Conservation (phyloP, 257 asterid species). For the Solanum okadae region DNA sequence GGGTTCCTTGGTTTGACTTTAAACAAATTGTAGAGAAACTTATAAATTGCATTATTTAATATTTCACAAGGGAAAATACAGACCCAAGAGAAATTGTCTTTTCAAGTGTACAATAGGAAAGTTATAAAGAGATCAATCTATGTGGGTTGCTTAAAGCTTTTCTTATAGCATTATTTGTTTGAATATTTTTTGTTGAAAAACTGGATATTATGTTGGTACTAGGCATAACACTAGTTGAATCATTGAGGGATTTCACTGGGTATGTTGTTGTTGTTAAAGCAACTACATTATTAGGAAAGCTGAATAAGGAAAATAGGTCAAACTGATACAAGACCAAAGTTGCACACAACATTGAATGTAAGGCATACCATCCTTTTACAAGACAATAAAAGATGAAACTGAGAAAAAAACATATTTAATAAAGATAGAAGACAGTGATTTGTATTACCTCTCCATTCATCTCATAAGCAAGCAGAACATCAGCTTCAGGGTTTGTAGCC, state of each 20-base stretch:
- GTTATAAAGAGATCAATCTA: not conserved
- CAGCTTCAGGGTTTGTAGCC: constrained; percentile 90
- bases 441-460: constrained; percentile 89
- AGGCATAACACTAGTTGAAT: not conserved
- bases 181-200: not conserved
- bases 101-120: not conserved
- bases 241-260: not conserved
- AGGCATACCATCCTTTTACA: not conserved
- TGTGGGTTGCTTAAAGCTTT: not conserved
- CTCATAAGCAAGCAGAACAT: constrained; percentile 91
- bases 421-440: not conserved
- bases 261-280: not conserved
- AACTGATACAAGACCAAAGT: not conserved
- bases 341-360: not conserved
- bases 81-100: not conserved
- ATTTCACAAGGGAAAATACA: not conserved
- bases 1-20: not conserved
- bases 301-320: not conserved
- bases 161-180: not conserved
- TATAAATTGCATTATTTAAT: not conserved
- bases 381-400: not conserved
- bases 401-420: not conserved
- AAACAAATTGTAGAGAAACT: not conserved
- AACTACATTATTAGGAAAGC: not conserved
- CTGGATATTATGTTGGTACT: not conserved